phyloP scores from a whole-genome alignment of 306 rosid species.

The Lablab purpureus region DNA sequence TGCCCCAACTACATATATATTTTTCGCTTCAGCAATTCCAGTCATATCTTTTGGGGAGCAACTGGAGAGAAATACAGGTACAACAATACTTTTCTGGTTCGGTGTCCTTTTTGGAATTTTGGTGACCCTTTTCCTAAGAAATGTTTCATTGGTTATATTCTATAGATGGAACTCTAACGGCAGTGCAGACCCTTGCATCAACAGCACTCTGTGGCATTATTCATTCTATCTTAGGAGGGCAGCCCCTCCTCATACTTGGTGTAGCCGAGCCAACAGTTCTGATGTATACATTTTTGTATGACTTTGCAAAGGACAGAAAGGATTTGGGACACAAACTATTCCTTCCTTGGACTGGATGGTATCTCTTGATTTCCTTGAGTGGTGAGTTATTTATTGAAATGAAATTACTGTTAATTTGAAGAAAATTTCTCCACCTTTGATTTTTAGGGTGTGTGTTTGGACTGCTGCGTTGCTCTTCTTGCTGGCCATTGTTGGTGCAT shows the following conservation, averaged over 20 bases:
- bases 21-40: constrained; percentile 93
- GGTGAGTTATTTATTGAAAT: constrained; percentile 21
- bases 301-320: constrained; percentile 80
- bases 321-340: constrained; percentile 84
- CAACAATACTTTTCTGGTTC: constrained; percentile 32
- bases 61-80: constrained; percentile 80
- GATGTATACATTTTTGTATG: constrained; percentile 82
- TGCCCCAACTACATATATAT: constrained; percentile 91
- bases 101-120: constrained; percentile 37
- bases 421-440: constrained; percentile 37
- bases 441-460: constrained; percentile 85
- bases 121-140: constrained; percentile 39
- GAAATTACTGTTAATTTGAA: constrained; percentile 32
- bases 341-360: constrained; percentile 93
- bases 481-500: constrained; percentile 84
- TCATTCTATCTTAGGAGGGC: constrained; percentile 86
- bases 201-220: constrained; percentile 81
- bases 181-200: constrained; percentile 92
- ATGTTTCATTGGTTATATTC: constrained; percentile 40
- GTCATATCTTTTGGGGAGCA: constrained; percentile 94
- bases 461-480: constrained; percentile 78
- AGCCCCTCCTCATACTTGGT: constrained; percentile 90
- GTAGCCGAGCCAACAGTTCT: constrained; percentile 92
- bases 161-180: constrained; percentile 83
- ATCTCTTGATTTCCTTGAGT: constrained; percentile 38